Conservation (phyloP, 192 early-diverging fungal species). For the Pecoramyces ruminantium region DNA sequence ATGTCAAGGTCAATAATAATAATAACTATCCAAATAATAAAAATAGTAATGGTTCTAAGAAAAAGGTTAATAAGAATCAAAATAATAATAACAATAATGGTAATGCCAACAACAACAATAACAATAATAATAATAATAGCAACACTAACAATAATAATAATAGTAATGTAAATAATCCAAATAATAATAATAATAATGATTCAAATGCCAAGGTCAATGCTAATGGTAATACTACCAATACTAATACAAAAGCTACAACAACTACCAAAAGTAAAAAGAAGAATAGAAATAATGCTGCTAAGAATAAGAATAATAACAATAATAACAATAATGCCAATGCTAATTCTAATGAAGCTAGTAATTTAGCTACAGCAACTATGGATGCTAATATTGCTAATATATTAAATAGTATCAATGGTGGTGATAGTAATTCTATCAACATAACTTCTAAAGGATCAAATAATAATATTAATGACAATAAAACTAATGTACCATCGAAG, state of each 20-base stretch:
- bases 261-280: background rate
- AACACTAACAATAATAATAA: too few species aligned
- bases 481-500: too few species aligned
- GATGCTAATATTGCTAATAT: background rate
- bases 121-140: too few species aligned
- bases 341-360: background rate
- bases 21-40: background rate
- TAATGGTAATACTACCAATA: background rate
- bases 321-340: background rate
- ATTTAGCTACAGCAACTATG: background rate
- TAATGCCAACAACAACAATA: background rate
- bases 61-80: too few species aligned
- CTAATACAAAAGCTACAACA: background rate
- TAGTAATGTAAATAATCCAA: too few species aligned
- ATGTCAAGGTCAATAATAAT: background rate
- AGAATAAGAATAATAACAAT: background rate
- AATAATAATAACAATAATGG: background rate
- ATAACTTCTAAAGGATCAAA: too few species aligned
- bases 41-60: background rate
- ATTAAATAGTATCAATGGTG: background rate
- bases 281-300: background rate
- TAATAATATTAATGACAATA: too few species aligned
- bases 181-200: too few species aligned
- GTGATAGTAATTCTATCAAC: background rate
- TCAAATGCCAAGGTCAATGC: background rate